Evolutionary conservation across 768 basidiomycete genomes (phyloP).

Genomic region (Collybia mongolica): DNA sequence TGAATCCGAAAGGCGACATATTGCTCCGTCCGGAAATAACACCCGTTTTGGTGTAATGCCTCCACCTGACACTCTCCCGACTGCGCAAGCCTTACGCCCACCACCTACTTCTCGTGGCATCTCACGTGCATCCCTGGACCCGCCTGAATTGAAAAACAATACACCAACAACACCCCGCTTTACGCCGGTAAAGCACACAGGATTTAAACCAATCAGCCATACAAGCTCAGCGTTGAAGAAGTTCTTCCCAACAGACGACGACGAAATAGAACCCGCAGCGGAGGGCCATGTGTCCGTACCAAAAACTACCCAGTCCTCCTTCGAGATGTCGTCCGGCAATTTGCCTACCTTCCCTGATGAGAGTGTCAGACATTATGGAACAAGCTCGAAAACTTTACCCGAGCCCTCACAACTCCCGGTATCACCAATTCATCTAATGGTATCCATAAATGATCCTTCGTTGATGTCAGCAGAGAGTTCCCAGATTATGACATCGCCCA

Average conservation of each 20-base stretch:
- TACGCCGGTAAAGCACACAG: conserved; percentile 37
- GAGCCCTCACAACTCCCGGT: not conserved
- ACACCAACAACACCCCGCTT: conserved; percentile 16
- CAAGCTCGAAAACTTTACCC: not conserved
- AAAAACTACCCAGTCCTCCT: conserved; percentile 1
- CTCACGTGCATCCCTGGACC: not conserved
- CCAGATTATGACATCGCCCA: conserved; percentile 1
- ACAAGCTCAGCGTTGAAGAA: conserved; percentile 59
- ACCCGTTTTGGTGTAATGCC: conserved; percentile 25
- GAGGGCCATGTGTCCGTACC: conserved; percentile 9
- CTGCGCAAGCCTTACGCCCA: conserved; percentile 11
- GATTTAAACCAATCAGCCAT: conserved; percentile 69
- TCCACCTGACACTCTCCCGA: conserved; percentile 24
- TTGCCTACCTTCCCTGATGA: not conserved
- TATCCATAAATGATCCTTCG: not conserved
- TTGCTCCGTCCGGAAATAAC: conserved; percentile 5
- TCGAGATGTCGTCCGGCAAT: conserved; percentile 3
- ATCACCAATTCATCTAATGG: too few species aligned
- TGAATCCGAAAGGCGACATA: conserved; percentile 12
- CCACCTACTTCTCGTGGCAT: conserved; percentile 9
- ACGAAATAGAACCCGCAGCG: conserved; percentile 50
- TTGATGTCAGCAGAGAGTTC: not conserved
- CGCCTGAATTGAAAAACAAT: conserved; percentile 11
- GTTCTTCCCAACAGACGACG: conserved; percentile 85
- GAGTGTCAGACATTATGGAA: not conserved